phyloP scores from a whole-genome alignment of 495 filamentous ascomycete genomes.

The Penicillium antarcticum region DNA sequence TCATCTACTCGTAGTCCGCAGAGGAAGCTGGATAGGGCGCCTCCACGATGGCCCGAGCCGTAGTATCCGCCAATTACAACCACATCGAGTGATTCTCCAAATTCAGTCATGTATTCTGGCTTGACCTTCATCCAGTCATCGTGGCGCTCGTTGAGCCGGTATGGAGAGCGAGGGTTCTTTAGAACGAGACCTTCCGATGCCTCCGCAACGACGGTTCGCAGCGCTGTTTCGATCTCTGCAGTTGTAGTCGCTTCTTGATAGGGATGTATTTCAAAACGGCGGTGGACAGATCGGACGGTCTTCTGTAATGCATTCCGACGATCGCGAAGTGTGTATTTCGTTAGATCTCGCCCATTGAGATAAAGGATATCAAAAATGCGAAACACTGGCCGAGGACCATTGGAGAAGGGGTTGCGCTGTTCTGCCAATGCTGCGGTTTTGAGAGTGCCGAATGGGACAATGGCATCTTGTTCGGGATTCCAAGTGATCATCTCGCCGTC shows the following conservation, averaged over 20 bases:
- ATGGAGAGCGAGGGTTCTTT: conserved; percentile 87
- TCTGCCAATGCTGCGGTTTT: conserved; percentile 87
- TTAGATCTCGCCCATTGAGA: conserved; percentile 75
- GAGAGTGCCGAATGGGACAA: conserved; percentile 86
- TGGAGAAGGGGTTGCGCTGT: conserved; percentile 72
- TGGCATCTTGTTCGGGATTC: conserved; percentile 83
- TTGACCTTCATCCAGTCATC: conserved; percentile 99
- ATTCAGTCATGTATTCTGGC: conserved; percentile 97
- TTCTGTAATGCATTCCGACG: conserved; percentile 71
- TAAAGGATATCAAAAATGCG: conserved; percentile 88
- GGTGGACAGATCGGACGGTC: conserved; percentile 60
- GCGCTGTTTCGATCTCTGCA: conserved; percentile 69
- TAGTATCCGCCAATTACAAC: conserved; percentile 92
- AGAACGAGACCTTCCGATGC: conserved; percentile 88
- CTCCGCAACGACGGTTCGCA: conserved; percentile 82
- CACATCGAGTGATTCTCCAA: conserved; percentile 88
- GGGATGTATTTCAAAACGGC: conserved; percentile 79
- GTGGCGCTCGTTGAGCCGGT: conserved; percentile 85
- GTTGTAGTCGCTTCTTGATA: conserved; percentile 63
- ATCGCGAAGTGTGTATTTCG: conserved; percentile 78
- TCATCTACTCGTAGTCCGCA: conserved; percentile 80
- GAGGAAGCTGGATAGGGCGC: conserved; percentile 77
- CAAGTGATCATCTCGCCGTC: conserved; percentile 99
- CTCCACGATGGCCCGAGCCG: conserved; percentile 81
- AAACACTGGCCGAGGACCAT: conserved; percentile 75